These are phyloP conservation scores for Eucalyptus marginata DNA, from an alignment of 345 rosid species.

Conservation along the genomic window DNA sequence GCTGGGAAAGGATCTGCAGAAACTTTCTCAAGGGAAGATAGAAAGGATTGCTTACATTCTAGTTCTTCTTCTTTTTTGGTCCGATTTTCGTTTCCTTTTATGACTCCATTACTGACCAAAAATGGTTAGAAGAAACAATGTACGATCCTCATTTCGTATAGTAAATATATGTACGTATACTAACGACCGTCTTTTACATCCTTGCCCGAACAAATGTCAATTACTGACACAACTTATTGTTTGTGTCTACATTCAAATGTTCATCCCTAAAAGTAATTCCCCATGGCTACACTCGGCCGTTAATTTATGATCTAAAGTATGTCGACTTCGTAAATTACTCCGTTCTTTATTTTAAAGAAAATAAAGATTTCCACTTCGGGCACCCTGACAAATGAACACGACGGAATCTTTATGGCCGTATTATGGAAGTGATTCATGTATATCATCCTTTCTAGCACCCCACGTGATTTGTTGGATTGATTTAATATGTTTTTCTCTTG, in stretches of 20 bases:
- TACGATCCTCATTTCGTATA: background rate
- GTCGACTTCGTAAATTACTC: background rate
- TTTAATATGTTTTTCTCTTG: background rate
- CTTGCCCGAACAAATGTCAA: background rate
- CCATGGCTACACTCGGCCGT: background rate
- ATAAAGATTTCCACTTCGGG: background rate
- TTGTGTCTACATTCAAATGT: background rate
- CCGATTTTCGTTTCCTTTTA: background rate
- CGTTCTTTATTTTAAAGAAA: background rate
- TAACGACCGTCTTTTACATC: background rate
- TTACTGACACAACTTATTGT: background rate
- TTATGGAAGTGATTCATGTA: background rate
- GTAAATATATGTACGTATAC: background rate
- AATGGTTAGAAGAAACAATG: background rate
- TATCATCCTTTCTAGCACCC: background rate
- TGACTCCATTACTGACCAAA: background rate
- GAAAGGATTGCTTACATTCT: background rate
- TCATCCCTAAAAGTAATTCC: background rate
- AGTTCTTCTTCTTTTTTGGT: background rate
- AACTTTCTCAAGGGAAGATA: constrained; percentile 32
- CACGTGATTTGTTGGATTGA: background rate
- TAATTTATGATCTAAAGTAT: background rate
- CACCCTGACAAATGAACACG: background rate
- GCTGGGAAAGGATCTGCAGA: constrained; percentile 52
- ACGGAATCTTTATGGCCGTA: background rate